Percentiles rank a stretch among this genome's conserved stretches.
These are phyloP conservation scores for Angomonas ambiguus DNA, from an alignment of 208 protist species.

Conservation along the genomic window DNA sequence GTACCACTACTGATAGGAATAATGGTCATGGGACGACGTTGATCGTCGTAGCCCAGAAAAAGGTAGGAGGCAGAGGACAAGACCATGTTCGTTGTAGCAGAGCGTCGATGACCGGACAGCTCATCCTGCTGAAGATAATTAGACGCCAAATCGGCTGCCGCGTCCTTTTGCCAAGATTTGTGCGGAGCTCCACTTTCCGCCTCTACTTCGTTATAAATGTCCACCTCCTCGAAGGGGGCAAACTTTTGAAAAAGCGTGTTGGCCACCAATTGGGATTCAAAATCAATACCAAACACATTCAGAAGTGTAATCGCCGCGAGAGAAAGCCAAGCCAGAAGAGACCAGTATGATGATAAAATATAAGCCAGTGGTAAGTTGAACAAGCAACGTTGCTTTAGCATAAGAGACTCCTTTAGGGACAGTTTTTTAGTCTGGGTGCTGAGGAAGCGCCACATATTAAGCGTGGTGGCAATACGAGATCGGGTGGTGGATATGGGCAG, in stretches of 20 bases:
- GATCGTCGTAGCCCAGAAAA: constrained; percentile 64
- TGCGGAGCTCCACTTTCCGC: constrained; percentile 2
- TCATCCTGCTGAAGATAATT: constrained; percentile 62
- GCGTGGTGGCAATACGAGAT: constrained; percentile 80
- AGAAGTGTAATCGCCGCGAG: constrained; percentile 56
- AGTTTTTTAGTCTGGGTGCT: constrained; percentile 84
- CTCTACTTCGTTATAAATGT: constrained; percentile 12
- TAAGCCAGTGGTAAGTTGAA: constrained; percentile 82
- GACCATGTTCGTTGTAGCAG: constrained; percentile 45
- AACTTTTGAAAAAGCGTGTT: constrained; percentile 78
- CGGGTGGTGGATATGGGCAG: constrained; percentile 84
- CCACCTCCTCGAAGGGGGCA: constrained; percentile 63
- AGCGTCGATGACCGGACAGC: constrained; percentile 23
- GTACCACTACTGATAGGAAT: constrained; percentile 47
- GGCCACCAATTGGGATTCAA: constrained; percentile 81
- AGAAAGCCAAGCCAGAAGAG: constrained; percentile 66
- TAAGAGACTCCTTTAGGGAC: constrained; percentile 54
- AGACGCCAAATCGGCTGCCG: constrained; percentile 40
- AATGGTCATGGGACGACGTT: constrained; percentile 73
- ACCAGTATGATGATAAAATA: constrained; percentile 87
- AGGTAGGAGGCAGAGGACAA: constrained; percentile 76
- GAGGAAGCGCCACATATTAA: constrained; percentile 88
- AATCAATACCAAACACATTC: constrained; percentile 79
- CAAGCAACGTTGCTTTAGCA: constrained; percentile 77
- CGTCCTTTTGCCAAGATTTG: constrained; percentile 35